These are phyloP conservation scores for Trichaptum fuscoviolaceum DNA, from an alignment of 768 basidiomycete species.

Conservation along the genomic window DNA sequence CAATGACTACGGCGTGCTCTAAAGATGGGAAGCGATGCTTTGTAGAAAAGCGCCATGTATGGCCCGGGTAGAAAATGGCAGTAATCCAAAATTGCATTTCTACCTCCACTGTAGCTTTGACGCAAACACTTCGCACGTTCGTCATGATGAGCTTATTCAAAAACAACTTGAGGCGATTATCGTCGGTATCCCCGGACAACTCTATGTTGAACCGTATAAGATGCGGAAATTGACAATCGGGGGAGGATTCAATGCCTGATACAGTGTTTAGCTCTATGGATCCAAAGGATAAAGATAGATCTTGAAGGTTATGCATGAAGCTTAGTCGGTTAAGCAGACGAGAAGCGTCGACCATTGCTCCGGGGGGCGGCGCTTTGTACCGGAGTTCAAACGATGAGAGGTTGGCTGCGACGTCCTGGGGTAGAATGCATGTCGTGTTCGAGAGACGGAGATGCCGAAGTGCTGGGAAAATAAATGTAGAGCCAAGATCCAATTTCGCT, in stretches of 20 bases:
- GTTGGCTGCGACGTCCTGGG: background rate
- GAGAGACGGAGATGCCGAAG: background rate
- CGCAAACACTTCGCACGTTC: background rate
- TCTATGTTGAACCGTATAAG: background rate
- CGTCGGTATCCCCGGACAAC: background rate
- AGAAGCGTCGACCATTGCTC: background rate
- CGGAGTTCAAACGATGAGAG: background rate
- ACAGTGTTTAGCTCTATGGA: background rate
- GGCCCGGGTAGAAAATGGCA: background rate
- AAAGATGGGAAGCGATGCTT: background rate
- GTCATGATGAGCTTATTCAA: background rate
- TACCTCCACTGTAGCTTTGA: background rate
- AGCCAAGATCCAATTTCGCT: background rate
- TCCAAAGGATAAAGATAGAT: background rate
- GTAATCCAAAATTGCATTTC: background rate
- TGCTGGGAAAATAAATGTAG: background rate
- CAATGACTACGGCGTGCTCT: background rate
- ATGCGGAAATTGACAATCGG: background rate
- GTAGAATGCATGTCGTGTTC: background rate
- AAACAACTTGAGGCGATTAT: background rate
- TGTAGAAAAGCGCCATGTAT: background rate
- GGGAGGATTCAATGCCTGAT: background rate
- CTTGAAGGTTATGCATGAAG: background rate
- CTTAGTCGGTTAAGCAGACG: background rate
- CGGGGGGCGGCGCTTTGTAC: background rate